Conservation (phyloP, 345 rosid genomes). For the Carallia pectinifolia region DNA sequence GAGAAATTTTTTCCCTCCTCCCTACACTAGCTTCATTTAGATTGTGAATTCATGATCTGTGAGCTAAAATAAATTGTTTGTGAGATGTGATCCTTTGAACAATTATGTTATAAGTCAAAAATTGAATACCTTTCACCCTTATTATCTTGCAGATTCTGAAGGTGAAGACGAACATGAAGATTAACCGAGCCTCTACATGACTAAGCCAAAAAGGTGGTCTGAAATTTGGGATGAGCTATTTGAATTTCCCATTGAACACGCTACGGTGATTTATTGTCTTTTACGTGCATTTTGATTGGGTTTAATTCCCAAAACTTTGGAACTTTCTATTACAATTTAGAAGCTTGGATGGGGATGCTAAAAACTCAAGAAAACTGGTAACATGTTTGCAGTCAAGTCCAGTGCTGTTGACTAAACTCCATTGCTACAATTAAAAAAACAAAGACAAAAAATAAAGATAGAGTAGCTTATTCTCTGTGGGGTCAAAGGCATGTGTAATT, state of each 20-base stretch:
- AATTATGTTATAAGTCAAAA: background rate
- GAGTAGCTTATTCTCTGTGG: background rate
- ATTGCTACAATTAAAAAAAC: background rate
- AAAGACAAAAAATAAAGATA: too few relatives aligned
- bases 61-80: background rate
- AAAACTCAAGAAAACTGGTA: background rate
- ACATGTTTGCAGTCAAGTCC: too few relatives aligned
- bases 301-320: background rate
- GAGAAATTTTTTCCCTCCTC: background rate
- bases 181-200: conserved; percentile 17
- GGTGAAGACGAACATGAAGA: conserved; percentile 49
- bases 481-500: background rate
- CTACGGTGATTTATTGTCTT: background rate
- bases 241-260: background rate
- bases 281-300: background rate
- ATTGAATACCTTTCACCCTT: background rate
- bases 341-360: background rate
- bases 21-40: background rate
- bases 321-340: background rate
- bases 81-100: background rate
- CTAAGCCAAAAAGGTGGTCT: conserved; percentile 6
- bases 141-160: conserved; percentile 41
- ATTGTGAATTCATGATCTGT: background rate
- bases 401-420: background rate
- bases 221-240: background rate